A percentile compares a stretch with the other conserved stretches of the same genome.
Conservation (phyloP, 1,284 basidiomycete species). For the Puccinia novopanici region DNA sequence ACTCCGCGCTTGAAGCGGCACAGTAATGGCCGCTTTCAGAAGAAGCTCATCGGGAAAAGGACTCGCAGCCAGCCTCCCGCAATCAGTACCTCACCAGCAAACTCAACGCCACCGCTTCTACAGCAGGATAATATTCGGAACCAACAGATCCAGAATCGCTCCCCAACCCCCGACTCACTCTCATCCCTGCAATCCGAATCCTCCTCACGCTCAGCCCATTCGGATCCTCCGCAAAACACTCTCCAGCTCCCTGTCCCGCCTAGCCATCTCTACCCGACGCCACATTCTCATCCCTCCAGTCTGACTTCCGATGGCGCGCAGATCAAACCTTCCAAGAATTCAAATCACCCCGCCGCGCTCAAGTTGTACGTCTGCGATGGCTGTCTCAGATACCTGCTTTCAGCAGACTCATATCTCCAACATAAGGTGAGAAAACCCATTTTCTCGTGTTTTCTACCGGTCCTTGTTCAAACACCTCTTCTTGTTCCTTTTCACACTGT, state of each 20-base stretch:
- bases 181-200: conserved; percentile 2
- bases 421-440: conserved; percentile 67
- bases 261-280: conserved; percentile 11
- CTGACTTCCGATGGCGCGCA: background rate
- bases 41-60: conserved; percentile 3
- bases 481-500: too few relatives aligned
- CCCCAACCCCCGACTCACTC: background rate
- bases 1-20: conserved; percentile 5
- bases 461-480: too few relatives aligned
- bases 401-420: conserved; percentile 70
- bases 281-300: conserved; percentile 7
- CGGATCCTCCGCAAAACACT: background rate
- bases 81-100: background rate
- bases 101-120: background rate
- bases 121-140: background rate
- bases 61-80: background rate
- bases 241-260: background rate
- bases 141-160: background rate
- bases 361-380: conserved; percentile 80
- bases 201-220: conserved; percentile 1
- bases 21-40: conserved; percentile 14
- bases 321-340: background rate
- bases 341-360: conserved; percentile 1
- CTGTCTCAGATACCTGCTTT: conserved; percentile 95
- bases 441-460: background rate